phyloP scores from a whole-genome alignment of 1,284 basidiomycete species.

The Grifola frondosa region DNA sequence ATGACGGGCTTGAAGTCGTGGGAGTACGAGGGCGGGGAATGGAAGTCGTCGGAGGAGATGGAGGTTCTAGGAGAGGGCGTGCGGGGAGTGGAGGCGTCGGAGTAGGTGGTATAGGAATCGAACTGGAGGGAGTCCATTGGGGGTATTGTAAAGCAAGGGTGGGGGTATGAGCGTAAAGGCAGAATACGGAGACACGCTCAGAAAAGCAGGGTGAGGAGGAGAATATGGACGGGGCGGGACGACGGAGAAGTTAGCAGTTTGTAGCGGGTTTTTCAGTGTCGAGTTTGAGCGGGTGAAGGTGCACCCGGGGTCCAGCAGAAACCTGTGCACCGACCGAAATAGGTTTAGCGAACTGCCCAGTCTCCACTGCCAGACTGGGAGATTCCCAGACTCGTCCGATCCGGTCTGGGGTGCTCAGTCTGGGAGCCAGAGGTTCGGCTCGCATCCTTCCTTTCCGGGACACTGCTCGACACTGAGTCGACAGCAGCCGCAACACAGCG shows the following conservation, averaged over 20 bases:
- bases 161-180: constrained; percentile 3
- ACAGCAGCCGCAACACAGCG: too few species aligned
- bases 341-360: too few species aligned
- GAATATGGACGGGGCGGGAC: constrained; percentile 8
- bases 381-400: too few species aligned
- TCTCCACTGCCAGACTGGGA: too few species aligned
- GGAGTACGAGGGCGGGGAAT: constrained; percentile 41
- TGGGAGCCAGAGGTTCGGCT: too few species aligned
- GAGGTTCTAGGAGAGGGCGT: constrained; percentile 61
- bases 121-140: constrained; percentile 60
- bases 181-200: constrained; percentile 8
- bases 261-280: too few species aligned
- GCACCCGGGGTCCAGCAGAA: constrained; percentile 18
- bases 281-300: constrained; percentile 10
- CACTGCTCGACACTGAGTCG: too few species aligned
- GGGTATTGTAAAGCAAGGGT: constrained; percentile 4
- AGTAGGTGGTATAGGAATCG: constrained; percentile 62
- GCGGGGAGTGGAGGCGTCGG: constrained; percentile 63
- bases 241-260: constrained; percentile 15
- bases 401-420: too few species aligned
- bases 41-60: constrained; percentile 40
- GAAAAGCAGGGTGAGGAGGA: constrained; percentile 11
- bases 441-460: too few species aligned
- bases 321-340: constrained; percentile 20
- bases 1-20: constrained; percentile 37